Conservation (phyloP, 208 protist species). For the Leishmania lainsoni region DNA sequence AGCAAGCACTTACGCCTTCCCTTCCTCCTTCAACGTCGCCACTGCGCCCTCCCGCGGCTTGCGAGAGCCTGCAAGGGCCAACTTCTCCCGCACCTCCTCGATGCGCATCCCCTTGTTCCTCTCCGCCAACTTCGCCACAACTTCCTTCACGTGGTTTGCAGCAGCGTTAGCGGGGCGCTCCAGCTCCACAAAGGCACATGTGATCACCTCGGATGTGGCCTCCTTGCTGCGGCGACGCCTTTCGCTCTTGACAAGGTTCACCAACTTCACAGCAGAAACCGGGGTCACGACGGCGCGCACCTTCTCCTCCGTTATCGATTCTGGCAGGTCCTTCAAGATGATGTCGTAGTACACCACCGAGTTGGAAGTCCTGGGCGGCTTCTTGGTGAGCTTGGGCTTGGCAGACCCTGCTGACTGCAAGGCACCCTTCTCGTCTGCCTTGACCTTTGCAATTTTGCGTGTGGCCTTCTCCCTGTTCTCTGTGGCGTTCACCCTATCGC, state of each 20-base stretch:
- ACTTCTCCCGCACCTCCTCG: slow-evolving; percentile 69
- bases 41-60: slow-evolving; percentile 1
- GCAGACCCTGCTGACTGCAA: slow-evolving; percentile 5
- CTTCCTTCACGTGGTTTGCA: slow-evolving; percentile 44
- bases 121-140: slow-evolving; percentile 37
- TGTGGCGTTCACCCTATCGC: slow-evolving; percentile 10
- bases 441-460: slow-evolving; percentile 10
- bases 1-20: neutral
- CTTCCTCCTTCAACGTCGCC: neutral
- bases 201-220: slow-evolving; percentile 35
- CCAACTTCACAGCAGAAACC: slow-evolving; percentile 33
- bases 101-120: slow-evolving; percentile 39
- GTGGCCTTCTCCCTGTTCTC: slow-evolving; percentile 29
- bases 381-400: slow-evolving; percentile 1
- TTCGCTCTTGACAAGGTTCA: slow-evolving; percentile 67
- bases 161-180: slow-evolving; percentile 54
- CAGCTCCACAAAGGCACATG: slow-evolving; percentile 81
- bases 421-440: slow-evolving; percentile 11
- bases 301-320: slow-evolving; percentile 51
- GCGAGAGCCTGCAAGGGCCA: neutral
- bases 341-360: slow-evolving; percentile 77
- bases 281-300: slow-evolving; percentile 57
- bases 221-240: slow-evolving; percentile 55
- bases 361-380: neutral
- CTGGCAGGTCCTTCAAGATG: slow-evolving; percentile 70